Evolutionary conservation across 1,284 basidiomycete species (phyloP), one percentile per base, ranked within the genome.

Genomic region (Ceratobasidium sp.): DNA sequence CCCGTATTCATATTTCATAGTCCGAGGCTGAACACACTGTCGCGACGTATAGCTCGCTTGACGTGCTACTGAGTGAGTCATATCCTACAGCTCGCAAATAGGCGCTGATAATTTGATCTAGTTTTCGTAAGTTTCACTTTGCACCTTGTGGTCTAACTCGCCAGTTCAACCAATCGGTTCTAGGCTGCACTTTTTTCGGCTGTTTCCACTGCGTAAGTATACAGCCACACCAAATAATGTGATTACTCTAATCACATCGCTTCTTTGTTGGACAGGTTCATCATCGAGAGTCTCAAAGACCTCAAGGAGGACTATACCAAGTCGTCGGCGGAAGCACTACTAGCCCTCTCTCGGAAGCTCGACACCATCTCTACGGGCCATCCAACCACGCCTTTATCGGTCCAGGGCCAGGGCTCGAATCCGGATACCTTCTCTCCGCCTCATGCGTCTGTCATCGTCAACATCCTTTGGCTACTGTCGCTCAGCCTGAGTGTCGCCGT

Each of bases 181-280:
- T 38, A 68, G 66, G 66, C 66, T 9, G 66, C 66, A 26, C 52
- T 68, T 15, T 68, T 68, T 50, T 52, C 66, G 13, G 50, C 66
- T 38, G 54, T 68, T 12, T 56, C 52, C 2, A 68, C 66, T 38
- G 66, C 66, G 66, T 68, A 50, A 40, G 66, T 38, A 5, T 15
- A 10, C 26, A 38, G 28, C 54, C n/a, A 10, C 28, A 20, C 2
- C 15, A n/a, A 56, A 20, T 9, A 13, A 17, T 12, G 6, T 15
- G n/a, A 10, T 28, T 67, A 4, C 10, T 20, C 20, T 6, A 10
- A 26, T 56, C 7, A 68, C 33, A 33, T 33, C 33, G 33, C 28
- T 15, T 20, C 48, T 40, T 6, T n/a, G 6, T 52, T 68, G 33
- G 33, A 33, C 33, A 68, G 66, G 33, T 68, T 68, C 26, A 23